Percentiles rank a stretch among this genome's conserved stretches.
phyloP scores from a whole-genome alignment of 345 rosid species.

The Schrenkiella parvula region DNA sequence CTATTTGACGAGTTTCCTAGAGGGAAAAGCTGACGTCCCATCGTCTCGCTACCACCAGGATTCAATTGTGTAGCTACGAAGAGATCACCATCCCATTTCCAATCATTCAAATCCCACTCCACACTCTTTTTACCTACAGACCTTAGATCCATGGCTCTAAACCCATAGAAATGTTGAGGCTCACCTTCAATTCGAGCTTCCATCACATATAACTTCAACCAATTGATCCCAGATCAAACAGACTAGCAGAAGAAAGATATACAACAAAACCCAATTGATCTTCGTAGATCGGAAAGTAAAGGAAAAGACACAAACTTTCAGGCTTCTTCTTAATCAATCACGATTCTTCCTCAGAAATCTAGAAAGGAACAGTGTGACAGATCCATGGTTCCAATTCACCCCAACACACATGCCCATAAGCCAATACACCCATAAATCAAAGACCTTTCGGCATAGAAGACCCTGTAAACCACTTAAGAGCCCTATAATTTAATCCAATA shows the following conservation, averaged over 20 bases:
- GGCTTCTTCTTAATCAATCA: constrained; percentile 49
- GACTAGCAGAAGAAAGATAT: neutral
- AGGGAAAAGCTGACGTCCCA: constrained; percentile 59
- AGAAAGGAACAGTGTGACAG: constrained; percentile 49
- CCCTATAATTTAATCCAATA: neutral
- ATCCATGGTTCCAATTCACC: constrained; percentile 66
- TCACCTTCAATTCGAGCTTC: constrained; percentile 74
- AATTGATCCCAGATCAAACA: neutral
- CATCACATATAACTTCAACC: constrained; percentile 44
- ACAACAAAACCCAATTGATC: constrained; percentile 18
- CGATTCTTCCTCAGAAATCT: constrained; percentile 66
- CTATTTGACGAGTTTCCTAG: constrained; percentile 75
- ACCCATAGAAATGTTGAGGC: constrained; percentile 50
- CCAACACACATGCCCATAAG: constrained; percentile 54
- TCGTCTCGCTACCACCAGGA: constrained; percentile 38
- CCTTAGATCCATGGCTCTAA: constrained; percentile 42
- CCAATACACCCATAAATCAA: constrained; percentile 17
- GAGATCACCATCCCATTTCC: constrained; percentile 99
- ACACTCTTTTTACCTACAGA: constrained; percentile 59
- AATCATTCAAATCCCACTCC: constrained; percentile 93
- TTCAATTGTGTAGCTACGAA: constrained; percentile 71
- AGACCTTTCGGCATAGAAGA: constrained; percentile 12
- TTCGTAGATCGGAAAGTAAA: constrained; percentile 38
- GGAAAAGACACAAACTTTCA: constrained; percentile 14
- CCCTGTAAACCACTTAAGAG: neutral